Evolutionary conservation across 768 basidiomycete species (phyloP), one percentile per base, ranked within the genome.

Genomic region (Kwoniella mangroviensis): DNA sequence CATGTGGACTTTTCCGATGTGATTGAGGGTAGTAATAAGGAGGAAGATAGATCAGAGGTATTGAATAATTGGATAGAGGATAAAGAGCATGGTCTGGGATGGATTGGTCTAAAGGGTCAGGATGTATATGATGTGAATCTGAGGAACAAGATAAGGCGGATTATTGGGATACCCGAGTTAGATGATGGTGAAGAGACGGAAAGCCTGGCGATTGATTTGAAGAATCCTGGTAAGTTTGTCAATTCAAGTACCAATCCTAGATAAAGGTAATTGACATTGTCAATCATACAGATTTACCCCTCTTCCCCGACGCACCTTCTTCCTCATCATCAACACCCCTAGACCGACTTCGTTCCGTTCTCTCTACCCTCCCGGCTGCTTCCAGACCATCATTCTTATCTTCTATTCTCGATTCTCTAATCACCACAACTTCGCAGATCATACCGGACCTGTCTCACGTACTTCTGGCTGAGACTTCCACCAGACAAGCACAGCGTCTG

Each of bases 1-100:
- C 74, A 83, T 73, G 81, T 83, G 21, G 79, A 81, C 26, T 83
- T 80, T 67, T 63, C 72, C 9, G 70, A 69, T 22, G 77, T 81
- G 1, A 43, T 76, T 1, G 59, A 70, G 1, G 65, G 68, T 24
- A n/a, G n/a, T 42, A 58, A 13, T 10, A 19, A 26, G 17, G 34
- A 28, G 19, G 63, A 56, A 40, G 75, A 76, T 21, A 63, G 74
- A 57, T 55, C 56, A 12, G 72, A 69, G 28, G 72, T 70, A n/a
- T 60, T 79, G 52, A 60, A 60, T 41, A 13, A 21, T 4, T 49
- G 71, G 54, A 70, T 65, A 19, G 64, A 74, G 54, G 43, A 40
- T 22, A 49, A 51, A n/a, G 61, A 34, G 2, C 52, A 62, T 41
- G 71, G 70, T 2, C 41, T 80, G 24, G 64, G 55, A 10, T 77